Conservation (phyloP, 2,329 filamentous ascomycete genomes). For the Neopestalotiopsis sp. region DNA sequence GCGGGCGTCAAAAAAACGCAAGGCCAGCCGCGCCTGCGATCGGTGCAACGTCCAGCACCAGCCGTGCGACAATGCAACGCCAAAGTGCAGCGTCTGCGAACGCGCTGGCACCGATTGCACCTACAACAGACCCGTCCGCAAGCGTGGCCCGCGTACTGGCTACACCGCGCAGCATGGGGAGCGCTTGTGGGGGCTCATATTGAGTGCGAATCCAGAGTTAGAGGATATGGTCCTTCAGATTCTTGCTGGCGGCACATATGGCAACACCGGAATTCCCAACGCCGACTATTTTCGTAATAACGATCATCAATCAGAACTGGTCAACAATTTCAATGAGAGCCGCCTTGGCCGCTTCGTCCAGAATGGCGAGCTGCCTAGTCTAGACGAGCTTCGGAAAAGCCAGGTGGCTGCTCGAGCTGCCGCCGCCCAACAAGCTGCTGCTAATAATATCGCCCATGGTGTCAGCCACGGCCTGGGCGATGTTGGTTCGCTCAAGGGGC, state of each 20-base stretch:
- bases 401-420: not conserved
- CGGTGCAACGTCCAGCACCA: slow-evolving; percentile 53
- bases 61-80: slow-evolving; percentile 51
- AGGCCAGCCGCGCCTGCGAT: slow-evolving; percentile 44
- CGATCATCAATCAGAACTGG: slow-evolving; percentile 38
- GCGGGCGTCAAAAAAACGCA: slow-evolving; percentile 40
- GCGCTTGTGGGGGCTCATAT: slow-evolving; percentile 37
- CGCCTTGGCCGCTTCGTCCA: slow-evolving; percentile 37
- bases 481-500: not conserved
- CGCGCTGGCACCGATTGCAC: slow-evolving; percentile 40
- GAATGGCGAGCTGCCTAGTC: slow-evolving; percentile 33
- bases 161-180: slow-evolving; percentile 41
- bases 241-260: slow-evolving; percentile 34
- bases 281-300: slow-evolving; percentile 38
- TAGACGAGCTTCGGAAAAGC: slow-evolving; percentile 19
- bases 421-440: not conserved
- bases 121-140: slow-evolving; percentile 39
- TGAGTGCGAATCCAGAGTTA: slow-evolving; percentile 36
- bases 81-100: slow-evolving; percentile 51
- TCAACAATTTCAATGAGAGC: slow-evolving; percentile 37
- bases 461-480: not conserved
- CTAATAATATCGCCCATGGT: not conserved
- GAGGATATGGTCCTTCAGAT: slow-evolving; percentile 37
- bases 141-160: slow-evolving; percentile 38
- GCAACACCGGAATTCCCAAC: slow-evolving; percentile 34